These are phyloP conservation scores for Escallonia rubra DNA, from an alignment of 129 eudicot species.

Conservation along the genomic window DNA sequence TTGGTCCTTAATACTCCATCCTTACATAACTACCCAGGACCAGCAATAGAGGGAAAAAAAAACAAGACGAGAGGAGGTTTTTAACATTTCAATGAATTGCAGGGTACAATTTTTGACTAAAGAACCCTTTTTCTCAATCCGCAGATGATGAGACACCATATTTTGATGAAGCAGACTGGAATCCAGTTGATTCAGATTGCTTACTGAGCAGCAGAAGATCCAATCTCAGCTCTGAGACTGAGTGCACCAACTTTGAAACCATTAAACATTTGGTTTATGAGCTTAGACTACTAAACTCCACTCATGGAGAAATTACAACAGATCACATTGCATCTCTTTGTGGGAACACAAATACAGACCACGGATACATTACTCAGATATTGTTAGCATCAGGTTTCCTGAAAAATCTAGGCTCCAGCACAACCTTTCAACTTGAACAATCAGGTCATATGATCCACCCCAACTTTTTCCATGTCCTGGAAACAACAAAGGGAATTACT, in stretches of 20 bases:
- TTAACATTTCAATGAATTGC: neutral
- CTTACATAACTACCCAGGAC: neutral
- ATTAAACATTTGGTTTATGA: slow-evolving; percentile 37
- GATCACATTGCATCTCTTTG: slow-evolving; percentile 17
- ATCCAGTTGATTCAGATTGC: slow-evolving; percentile 29
- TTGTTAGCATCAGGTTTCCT: slow-evolving; percentile 61
- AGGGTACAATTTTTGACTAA: slow-evolving; percentile 15
- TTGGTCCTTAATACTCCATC: neutral
- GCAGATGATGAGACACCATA: slow-evolving; percentile 45
- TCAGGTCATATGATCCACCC: slow-evolving; percentile 57
- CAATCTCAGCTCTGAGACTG: slow-evolving; percentile 22
- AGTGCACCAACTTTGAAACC: slow-evolving; percentile 35
- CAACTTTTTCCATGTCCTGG: slow-evolving; percentile 64
- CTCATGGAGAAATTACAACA: slow-evolving; percentile 29
- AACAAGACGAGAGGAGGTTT: neutral
- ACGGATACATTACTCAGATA: slow-evolving; percentile 54
- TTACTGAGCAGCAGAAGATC: slow-evolving; percentile 19
- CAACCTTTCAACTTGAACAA: slow-evolving; percentile 37
- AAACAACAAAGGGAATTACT: slow-evolving; percentile 45
- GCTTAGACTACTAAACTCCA: slow-evolving; percentile 35
- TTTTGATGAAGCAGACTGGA: slow-evolving; percentile 48
- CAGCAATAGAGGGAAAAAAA: no score
- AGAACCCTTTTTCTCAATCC: neutral
- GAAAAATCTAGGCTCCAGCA: slow-evolving; percentile 29
- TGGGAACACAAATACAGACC: slow-evolving; percentile 36